These are phyloP conservation scores for Psidium friedrichsthalianum DNA, from an alignment of 345 rosid species.

Conservation along the genomic window DNA sequence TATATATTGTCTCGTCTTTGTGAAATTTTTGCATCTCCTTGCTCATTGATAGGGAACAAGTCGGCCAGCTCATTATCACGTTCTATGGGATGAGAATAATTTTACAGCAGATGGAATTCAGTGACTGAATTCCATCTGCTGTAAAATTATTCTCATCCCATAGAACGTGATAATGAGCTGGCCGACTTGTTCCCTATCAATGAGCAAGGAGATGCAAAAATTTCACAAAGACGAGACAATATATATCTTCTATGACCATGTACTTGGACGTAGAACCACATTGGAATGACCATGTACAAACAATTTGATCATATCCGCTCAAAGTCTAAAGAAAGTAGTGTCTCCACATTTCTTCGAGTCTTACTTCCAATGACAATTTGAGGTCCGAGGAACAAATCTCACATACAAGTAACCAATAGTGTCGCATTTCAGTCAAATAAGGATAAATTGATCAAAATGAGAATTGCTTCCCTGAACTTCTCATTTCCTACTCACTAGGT, in stretches of 20 bases:
- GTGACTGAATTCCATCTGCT: slow-evolving; percentile 94
- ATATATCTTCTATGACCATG: neutral
- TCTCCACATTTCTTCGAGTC: neutral
- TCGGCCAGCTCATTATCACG: slow-evolving; percentile 98
- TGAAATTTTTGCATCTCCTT: neutral
- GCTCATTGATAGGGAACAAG: slow-evolving; percentile 68
- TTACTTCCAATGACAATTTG: neutral
- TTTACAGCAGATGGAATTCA: slow-evolving; percentile 97
- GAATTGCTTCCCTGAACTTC: neutral
- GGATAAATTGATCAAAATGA: neutral
- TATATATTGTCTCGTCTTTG: neutral
- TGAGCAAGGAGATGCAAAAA: neutral
- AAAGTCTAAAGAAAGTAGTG: neutral
- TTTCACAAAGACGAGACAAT: neutral
- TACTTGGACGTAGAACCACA: neutral
- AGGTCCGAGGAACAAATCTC: neutral
- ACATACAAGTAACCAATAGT: neutral
- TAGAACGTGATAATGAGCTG: slow-evolving; percentile 97
- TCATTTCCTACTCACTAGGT: neutral
- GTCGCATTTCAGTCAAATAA: neutral
- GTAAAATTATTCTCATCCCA: slow-evolving; percentile 99
- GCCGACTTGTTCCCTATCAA: slow-evolving; percentile 89
- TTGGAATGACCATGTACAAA: neutral
- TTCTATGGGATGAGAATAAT: slow-evolving; percentile 97
- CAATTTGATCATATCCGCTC: neutral